A percentile compares a stretch with the other conserved stretches of the same genome.
These are phyloP conservation scores for Dipteronia sinensis DNA, from an alignment of 345 rosid species.

Conservation along the genomic window DNA sequence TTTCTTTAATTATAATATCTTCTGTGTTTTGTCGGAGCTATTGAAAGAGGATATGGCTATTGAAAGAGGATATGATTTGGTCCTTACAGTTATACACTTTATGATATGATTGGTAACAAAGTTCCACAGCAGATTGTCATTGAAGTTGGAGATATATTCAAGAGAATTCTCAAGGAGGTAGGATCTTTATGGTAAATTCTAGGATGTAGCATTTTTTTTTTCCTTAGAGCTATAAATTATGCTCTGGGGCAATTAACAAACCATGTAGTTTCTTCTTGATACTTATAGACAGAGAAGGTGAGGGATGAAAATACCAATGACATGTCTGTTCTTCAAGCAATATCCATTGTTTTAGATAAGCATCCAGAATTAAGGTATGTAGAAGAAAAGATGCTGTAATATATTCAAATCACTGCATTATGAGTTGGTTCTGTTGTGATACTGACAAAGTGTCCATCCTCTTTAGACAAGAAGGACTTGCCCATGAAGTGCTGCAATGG, in stretches of 20 bases:
- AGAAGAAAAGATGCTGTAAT: neutral
- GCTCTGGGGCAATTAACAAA: neutral
- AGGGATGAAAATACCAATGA: conserved; percentile 69
- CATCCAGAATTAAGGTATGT: conserved; percentile 76
- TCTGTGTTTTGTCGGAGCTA: conserved; percentile 10
- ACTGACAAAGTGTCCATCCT: conserved; percentile 23
- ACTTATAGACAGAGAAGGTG: conserved; percentile 69
- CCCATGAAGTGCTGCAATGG: conserved; percentile 87
- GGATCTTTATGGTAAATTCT: conserved; percentile 15
- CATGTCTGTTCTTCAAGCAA: conserved; percentile 88
- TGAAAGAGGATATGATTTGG: conserved; percentile 25
- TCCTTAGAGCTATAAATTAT: neutral
- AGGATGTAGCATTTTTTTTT: neutral
- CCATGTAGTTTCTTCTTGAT: conserved; percentile 20
- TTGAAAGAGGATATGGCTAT: conserved; percentile 21
- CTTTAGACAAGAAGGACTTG: conserved; percentile 71
- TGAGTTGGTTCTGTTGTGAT: conserved; percentile 2
- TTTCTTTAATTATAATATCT: conserved; percentile 4
- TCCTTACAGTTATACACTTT: conserved; percentile 62
- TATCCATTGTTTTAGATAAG: conserved; percentile 65
- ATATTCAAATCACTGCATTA: neutral
- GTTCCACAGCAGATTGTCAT: conserved; percentile 64
- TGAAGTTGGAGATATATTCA: conserved; percentile 74
- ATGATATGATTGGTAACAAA: conserved; percentile 62
- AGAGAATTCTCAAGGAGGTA: conserved; percentile 84